Evolutionary conservation across 2,329 filamentous ascomycete genomes (phyloP).

Genomic region (Botrytis deweyae): DNA sequence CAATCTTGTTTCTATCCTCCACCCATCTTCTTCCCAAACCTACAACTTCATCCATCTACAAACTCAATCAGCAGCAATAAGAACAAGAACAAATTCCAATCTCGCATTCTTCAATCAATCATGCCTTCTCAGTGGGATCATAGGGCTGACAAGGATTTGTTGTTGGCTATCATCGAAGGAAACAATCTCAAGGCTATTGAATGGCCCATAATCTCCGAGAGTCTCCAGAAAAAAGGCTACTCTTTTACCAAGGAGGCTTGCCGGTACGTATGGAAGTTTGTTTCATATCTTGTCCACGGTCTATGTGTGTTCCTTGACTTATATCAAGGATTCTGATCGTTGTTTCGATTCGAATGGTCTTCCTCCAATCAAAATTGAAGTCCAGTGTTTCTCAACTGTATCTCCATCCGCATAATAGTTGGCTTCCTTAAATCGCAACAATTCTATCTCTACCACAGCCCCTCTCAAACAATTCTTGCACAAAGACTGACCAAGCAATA

Average conservation of each 20-base stretch:
- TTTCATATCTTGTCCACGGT: not conserved
- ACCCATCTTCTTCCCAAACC: not conserved
- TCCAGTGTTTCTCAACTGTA: not conserved
- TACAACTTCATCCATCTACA: not conserved
- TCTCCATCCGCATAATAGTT: not conserved
- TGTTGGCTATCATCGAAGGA: constrained; percentile 36
- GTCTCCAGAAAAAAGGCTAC: constrained; percentile 32
- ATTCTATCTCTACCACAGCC: not conserved
- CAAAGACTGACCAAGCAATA: constrained; percentile 12
- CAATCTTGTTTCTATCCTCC: not conserved
- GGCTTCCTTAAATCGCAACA: not conserved
- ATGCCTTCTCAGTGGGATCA: constrained; percentile 31
- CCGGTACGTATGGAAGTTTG: constrained; percentile 31
- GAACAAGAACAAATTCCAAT: not conserved
- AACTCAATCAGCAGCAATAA: not conserved
- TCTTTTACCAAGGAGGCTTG: constrained; percentile 37
- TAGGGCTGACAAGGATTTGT: constrained; percentile 35
- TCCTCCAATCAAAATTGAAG: not conserved
- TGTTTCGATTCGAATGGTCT: not conserved
- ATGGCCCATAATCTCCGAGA: constrained; percentile 31
- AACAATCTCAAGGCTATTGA: constrained; percentile 31
- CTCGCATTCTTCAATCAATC: not conserved
- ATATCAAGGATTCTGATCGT: not conserved
- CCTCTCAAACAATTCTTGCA: not conserved
- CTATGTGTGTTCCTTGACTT: not conserved